Conservation (phyloP, 805 yeast genomes). For the Middelhovenomyces tepae region DNA sequence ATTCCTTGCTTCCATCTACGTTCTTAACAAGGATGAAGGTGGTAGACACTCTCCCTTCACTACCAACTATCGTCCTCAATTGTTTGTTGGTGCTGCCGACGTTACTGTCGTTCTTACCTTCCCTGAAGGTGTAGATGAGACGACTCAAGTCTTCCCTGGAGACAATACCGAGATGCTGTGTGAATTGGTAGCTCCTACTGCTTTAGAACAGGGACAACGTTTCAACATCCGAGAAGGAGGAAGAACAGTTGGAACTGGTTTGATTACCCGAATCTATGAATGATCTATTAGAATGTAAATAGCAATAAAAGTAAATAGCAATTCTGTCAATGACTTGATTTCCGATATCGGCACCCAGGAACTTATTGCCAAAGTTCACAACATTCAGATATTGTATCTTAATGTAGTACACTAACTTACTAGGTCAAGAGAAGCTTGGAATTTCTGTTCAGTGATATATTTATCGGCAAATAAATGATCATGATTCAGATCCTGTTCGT, state of each 20-base stretch:
- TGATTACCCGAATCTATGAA: conserved; percentile 85
- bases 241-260: conserved; percentile 97
- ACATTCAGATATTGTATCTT: no score
- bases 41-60: conserved; percentile 98
- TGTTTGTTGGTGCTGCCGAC: conserved; percentile 93
- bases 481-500: no score
- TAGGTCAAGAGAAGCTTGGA: no score
- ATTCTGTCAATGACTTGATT: no score
- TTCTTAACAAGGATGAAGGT: conserved; percentile 95
- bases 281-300: no score
- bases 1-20: conserved; percentile 87
- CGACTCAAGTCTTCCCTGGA: conserved; percentile 93
- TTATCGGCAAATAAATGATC: no score
- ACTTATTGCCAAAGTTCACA: no score
- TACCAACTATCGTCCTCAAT: conserved; percentile 96
- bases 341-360: no score
- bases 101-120: conserved; percentile 84
- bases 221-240: conserved; percentile 99
- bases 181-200: conserved; percentile 82
- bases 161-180: conserved; percentile 96
- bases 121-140: conserved; percentile 81
- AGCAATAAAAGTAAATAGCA: no score
- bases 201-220: conserved; percentile 93
- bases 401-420: no score
- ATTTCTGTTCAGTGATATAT: no score